Percentiles rank a stretch among this genome's conserved stretches.
Evolutionary conservation across 2,329 filamentous ascomycete genomes (phyloP).

Genomic region (Phaeomoniella chlamydospora): DNA sequence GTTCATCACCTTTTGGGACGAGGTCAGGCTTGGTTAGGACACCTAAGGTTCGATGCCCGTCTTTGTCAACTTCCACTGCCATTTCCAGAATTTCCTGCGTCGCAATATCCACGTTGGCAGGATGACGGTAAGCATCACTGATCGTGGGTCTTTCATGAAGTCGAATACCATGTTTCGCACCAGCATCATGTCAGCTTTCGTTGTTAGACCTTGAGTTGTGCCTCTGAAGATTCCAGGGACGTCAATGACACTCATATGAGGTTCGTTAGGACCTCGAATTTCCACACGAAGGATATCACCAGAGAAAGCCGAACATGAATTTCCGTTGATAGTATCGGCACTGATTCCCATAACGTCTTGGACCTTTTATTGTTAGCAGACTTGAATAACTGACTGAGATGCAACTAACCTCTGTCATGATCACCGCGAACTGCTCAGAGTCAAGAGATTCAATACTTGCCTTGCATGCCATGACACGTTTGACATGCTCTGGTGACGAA

Average conservation of each 20-base stretch:
- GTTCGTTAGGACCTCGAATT: conserved; percentile 24
- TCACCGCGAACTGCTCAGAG: conserved; percentile 9
- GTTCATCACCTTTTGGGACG: conserved; percentile 19
- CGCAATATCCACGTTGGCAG: conserved; percentile 27
- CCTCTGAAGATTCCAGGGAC: conserved; percentile 29
- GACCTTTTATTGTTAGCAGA: too few species aligned
- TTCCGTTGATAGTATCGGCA: too few species aligned
- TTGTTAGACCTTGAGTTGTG: conserved; percentile 18
- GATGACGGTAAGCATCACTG: conserved; percentile 29
- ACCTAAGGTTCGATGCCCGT: conserved; percentile 25
- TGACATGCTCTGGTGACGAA: conserved; percentile 7
- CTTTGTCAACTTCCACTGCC: conserved; percentile 20
- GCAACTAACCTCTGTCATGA: conserved; percentile 16
- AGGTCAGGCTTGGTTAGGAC: conserved; percentile 48
- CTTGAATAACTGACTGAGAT: too few species aligned
- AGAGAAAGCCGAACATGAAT: conserved; percentile 19
- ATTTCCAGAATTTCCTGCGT: conserved; percentile 31
- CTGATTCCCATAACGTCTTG: conserved; percentile 13
- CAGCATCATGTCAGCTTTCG: conserved; percentile 20
- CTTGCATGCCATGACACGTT: conserved; percentile 13
- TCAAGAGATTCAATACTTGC: conserved; percentile 8
- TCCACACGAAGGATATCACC: conserved; percentile 26
- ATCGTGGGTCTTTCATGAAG: conserved; percentile 24
- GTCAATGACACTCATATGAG: conserved; percentile 28
- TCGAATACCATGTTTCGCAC: conserved; percentile 22